These are phyloP conservation scores for Diospyros lotus DNA, from an alignment of 148 eudicot species.

Conservation along the genomic window DNA sequence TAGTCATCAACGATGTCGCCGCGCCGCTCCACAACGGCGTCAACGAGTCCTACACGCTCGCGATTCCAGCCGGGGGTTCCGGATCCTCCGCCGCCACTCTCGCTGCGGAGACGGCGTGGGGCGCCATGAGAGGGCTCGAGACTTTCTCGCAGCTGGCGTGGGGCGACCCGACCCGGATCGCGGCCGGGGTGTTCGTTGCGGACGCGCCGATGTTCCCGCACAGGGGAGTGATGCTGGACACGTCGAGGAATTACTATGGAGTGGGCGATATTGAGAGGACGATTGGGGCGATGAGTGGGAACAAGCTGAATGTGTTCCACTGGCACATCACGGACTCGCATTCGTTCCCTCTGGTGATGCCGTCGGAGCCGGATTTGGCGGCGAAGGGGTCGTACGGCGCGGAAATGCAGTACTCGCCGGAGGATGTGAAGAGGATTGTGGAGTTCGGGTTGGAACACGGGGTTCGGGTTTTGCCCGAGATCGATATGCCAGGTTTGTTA, in stretches of 20 bases:
- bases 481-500: constrained; percentile 79
- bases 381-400: constrained; percentile 63
- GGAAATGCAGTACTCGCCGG: constrained; percentile 58
- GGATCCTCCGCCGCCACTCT: constrained; percentile 29
- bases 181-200: constrained; percentile 42
- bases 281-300: constrained; percentile 64
- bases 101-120: constrained; percentile 67
- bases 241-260: constrained; percentile 62
- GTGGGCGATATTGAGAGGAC: constrained; percentile 60
- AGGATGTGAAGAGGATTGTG: constrained; percentile 59
- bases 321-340: constrained; percentile 96
- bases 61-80: constrained; percentile 27
- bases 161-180: constrained; percentile 25
- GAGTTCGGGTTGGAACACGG: constrained; percentile 78
- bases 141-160: constrained; percentile 54
- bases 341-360: constrained; percentile 70
- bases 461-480: constrained; percentile 84
- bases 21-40: constrained; percentile 51
- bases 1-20: constrained; percentile 32
- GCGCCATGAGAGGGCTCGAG: constrained; percentile 88
- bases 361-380: constrained; percentile 63
- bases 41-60: constrained; percentile 72
- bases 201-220: constrained; percentile 60
- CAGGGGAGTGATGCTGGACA: constrained; percentile 79
- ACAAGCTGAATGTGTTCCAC: constrained; percentile 89